phyloP scores from a whole-genome alignment of 2,329 filamentous ascomycete genomes.

The Fusarium zealandicum region DNA sequence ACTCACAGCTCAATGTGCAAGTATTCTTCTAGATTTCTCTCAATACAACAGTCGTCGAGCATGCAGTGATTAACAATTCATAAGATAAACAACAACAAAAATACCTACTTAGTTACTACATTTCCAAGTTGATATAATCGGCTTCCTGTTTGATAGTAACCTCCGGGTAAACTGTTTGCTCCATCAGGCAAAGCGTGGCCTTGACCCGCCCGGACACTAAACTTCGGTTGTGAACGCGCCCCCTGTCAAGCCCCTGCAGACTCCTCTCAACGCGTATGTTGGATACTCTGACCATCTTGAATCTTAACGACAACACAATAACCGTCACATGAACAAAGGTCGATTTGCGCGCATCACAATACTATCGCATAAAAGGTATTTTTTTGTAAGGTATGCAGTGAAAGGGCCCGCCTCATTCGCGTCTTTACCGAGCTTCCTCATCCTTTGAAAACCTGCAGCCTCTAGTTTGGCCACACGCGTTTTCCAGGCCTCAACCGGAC shows the following conservation, averaged over 20 bases:
- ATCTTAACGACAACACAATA: conserved; percentile 25
- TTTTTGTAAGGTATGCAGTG: neutral
- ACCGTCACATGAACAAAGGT: conserved; percentile 9
- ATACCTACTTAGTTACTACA: too few species aligned
- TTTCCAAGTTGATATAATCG: too few species aligned
- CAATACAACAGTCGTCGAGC: too few species aligned
- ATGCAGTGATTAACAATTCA: too few species aligned
- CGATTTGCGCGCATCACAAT: conserved; percentile 9
- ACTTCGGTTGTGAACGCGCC: conserved; percentile 24
- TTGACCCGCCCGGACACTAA: conserved; percentile 20
- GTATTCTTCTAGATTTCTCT: too few species aligned
- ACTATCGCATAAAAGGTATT: neutral
- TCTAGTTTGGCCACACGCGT: conserved; percentile 32
- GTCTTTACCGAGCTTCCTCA: conserved; percentile 6
- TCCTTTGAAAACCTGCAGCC: conserved; percentile 7
- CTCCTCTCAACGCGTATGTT: conserved; percentile 34
- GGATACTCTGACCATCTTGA: conserved; percentile 28
- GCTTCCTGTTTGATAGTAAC: too few species aligned
- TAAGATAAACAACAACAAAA: too few species aligned
- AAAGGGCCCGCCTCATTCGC: neutral
- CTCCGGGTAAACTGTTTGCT: conserved; percentile 1
- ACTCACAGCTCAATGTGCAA: too few species aligned
- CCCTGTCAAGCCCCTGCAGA: conserved; percentile 32
- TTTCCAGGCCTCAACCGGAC: conserved; percentile 9
- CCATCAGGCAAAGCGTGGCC: conserved; percentile 2